These are phyloP conservation scores for Phaeosphaeriaceae sp. DNA, from an alignment of 2,329 filamentous ascomycete genomes.

Conservation along the genomic window DNA sequence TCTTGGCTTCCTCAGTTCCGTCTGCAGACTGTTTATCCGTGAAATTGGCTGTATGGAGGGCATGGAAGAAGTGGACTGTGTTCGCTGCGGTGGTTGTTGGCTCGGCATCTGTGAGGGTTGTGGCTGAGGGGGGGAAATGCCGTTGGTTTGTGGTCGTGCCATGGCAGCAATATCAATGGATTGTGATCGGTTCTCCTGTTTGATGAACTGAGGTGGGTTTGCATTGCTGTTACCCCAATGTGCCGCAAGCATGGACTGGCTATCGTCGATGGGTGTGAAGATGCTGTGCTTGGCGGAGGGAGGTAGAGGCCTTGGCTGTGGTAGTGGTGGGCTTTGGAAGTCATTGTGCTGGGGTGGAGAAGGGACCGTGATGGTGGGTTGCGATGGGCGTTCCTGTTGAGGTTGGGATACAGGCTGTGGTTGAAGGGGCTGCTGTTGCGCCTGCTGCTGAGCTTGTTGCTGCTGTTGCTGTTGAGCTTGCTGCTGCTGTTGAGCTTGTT, in stretches of 20 bases:
- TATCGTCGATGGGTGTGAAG: constrained; percentile 96
- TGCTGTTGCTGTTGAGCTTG: constrained; percentile 67
- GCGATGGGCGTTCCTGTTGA: constrained; percentile 63
- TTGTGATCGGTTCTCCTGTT: constrained; percentile 61
- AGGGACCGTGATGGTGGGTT: constrained; percentile 48
- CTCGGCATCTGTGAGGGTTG: constrained; percentile 39
- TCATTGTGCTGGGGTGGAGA: constrained; percentile 60
- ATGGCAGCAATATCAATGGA: constrained; percentile 69
- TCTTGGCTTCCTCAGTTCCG: constrained; percentile 74
- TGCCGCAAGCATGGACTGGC: constrained; percentile 83
- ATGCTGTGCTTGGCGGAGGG: constrained; percentile 82
- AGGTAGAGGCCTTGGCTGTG: constrained; percentile 68
- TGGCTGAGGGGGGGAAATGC: constrained; percentile 63
- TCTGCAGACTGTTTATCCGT: constrained; percentile 71
- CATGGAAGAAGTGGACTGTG: constrained; percentile 65
- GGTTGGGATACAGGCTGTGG: constrained; percentile 77
- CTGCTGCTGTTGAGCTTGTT: constrained; percentile 47
- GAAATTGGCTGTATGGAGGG: constrained; percentile 76
- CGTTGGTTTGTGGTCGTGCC: constrained; percentile 49
- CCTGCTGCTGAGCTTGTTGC: constrained; percentile 59
- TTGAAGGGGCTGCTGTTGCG: constrained; percentile 64
- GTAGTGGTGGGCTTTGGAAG: constrained; percentile 61
- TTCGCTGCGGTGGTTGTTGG: constrained; percentile 55
- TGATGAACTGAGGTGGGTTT: constrained; percentile 53
- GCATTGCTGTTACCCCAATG: constrained; percentile 67